Conservation (phyloP, 1,284 basidiomycete species). For the Tylopilus sp. region DNA sequence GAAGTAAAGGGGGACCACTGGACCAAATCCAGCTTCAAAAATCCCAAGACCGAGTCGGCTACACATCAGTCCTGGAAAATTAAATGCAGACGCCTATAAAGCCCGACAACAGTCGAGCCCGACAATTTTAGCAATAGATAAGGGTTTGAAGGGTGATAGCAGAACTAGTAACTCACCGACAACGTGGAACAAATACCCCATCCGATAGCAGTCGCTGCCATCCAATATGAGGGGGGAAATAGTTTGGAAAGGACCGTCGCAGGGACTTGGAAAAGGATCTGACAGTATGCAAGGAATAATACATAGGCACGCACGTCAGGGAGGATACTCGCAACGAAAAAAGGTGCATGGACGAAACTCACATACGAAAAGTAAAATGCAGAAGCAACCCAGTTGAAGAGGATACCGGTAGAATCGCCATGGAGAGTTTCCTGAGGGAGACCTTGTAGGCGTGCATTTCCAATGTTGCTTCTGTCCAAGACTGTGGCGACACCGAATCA, state of each 20-base stretch:
- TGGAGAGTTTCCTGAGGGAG: constrained; percentile 58
- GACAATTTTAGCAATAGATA: neutral
- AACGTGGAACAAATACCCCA: constrained; percentile 71
- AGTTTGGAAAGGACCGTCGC: constrained; percentile 63
- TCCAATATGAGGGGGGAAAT: constrained; percentile 62
- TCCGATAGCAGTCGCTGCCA: constrained; percentile 59
- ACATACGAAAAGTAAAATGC: constrained; percentile 75
- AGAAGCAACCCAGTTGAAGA: constrained; percentile 72
- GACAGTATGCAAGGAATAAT: neutral
- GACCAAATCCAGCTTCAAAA: constrained; percentile 73
- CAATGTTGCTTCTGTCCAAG: constrained; percentile 69
- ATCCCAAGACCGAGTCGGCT: constrained; percentile 60
- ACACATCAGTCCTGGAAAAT: constrained; percentile 54
- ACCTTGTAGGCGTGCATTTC: constrained; percentile 74
- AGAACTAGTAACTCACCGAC: constrained; percentile 43
- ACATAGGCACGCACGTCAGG: neutral
- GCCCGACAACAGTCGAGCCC: neutral
- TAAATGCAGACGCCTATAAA: constrained; percentile 54
- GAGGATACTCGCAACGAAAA: neutral
- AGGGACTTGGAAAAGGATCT: constrained; percentile 73
- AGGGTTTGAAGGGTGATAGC: neutral
- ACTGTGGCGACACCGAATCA: constrained; percentile 37
- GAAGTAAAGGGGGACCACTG: constrained; percentile 70
- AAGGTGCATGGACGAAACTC: constrained; percentile 21
- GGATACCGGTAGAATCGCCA: constrained; percentile 60